Conservation (phyloP, 1,139 yeast genomes). For the Candida gigantensis region DNA sequence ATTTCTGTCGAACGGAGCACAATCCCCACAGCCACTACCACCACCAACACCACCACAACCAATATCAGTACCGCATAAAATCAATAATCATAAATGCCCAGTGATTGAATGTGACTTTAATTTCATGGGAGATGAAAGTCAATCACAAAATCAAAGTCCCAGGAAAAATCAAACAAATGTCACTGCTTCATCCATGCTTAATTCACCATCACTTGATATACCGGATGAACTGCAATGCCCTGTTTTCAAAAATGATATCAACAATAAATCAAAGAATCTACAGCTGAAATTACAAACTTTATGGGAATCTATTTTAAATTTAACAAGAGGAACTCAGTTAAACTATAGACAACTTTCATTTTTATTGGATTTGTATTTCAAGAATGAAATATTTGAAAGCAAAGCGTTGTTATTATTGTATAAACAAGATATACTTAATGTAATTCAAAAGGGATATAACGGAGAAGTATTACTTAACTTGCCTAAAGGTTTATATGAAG, state of each 20-base stretch:
- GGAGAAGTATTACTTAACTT: constrained; percentile 19
- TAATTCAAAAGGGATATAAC: constrained; percentile 19
- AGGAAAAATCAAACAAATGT: constrained; percentile 1
- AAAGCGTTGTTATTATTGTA: constrained; percentile 27
- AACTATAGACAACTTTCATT: constrained; percentile 33
- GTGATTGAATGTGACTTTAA: constrained; percentile 45
- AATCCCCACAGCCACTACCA: constrained; percentile 4
- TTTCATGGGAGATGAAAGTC: constrained; percentile 31
- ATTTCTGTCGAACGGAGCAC: constrained; percentile 6
- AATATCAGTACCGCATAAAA: constrained; percentile 1
- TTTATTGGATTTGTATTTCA: constrained; percentile 35
- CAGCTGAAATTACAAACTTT: constrained; percentile 19
- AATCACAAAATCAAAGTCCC: constrained; percentile 14
- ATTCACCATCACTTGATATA: not conserved
- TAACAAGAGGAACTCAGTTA: constrained; percentile 26
- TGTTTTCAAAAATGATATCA: constrained; percentile 1
- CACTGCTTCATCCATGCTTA: not conserved
- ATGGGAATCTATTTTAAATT: constrained; percentile 28
- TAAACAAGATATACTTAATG: constrained; percentile 25
- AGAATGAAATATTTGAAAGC: constrained; percentile 20
- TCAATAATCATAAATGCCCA: constrained; percentile 32
- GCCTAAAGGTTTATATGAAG: constrained; percentile 8
- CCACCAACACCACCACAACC: constrained; percentile 2
- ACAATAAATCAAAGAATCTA: constrained; percentile 3
- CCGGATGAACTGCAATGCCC: constrained; percentile 1